A percentile compares a stretch with the other conserved stretches of the same genome.
phyloP scores from a whole-genome alignment of 768 basidiomycete genomes.

The Termitomyces sp. region DNA sequence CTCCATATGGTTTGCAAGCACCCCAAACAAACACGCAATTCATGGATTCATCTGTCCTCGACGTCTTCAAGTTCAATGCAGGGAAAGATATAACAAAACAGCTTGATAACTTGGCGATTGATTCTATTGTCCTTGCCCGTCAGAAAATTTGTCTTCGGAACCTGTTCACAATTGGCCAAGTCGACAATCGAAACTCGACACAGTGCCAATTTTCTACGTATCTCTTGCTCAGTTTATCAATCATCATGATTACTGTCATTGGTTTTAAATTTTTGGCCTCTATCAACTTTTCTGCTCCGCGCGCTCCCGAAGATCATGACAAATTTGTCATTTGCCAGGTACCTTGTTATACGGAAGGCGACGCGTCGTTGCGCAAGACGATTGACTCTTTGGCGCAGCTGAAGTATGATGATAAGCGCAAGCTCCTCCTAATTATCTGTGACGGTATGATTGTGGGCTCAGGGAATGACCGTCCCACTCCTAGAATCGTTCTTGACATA shows the following conservation, averaged over 20 bases:
- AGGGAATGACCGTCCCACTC: slow-evolving; percentile 94
- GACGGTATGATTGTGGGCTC: slow-evolving; percentile 98
- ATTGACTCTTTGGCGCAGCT: slow-evolving; percentile 92
- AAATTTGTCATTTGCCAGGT: slow-evolving; percentile 96
- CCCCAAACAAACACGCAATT: slow-evolving; percentile 49
- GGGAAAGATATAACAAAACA: slow-evolving; percentile 80
- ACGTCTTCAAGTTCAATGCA: slow-evolving; percentile 69
- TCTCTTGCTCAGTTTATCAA: slow-evolving; percentile 82
- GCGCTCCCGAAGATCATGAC: slow-evolving; percentile 86
- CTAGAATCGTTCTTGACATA: slow-evolving; percentile 94
- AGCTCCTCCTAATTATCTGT: slow-evolving; percentile 87
- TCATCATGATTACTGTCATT: slow-evolving; percentile 91
- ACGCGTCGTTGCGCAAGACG: slow-evolving; percentile 74
- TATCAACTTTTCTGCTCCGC: slow-evolving; percentile 64
- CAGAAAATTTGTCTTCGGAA: slow-evolving; percentile 92
- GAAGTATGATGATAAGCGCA: slow-evolving; percentile 98
- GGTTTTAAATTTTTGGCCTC: slow-evolving; percentile 91
- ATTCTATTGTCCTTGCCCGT: slow-evolving; percentile 49
- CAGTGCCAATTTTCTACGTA: slow-evolving; percentile 91
- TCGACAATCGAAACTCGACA: slow-evolving; percentile 87
- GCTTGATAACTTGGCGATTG: slow-evolving; percentile 58
- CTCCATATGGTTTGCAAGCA: slow-evolving; percentile 42
- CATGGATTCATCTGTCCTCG: slow-evolving; percentile 64
- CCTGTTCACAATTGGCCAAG: slow-evolving; percentile 84
- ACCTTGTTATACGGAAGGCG: slow-evolving; percentile 97